Base-by-base conservation (phyloP, 352 stramenopile species). In the Thraustochytrium sp. region DNA sequence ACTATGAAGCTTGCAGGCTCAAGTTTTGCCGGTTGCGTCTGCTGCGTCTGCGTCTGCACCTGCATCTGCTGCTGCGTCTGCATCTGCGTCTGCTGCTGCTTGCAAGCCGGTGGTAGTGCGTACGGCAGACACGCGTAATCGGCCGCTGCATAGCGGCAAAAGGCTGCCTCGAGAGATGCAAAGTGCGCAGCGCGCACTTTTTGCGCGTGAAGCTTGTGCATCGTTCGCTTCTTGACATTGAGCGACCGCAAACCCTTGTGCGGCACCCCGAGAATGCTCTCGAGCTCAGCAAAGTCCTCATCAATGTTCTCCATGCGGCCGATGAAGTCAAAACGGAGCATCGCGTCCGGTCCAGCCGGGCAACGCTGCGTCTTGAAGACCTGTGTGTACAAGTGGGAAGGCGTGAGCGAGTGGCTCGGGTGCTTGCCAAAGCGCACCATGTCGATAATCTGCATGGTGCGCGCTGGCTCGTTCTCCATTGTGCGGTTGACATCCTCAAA, bases 251-350 rank as follows among this genome's bases (percentile, higher is more conserved):
- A 59, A 3, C 64, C 36, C 31, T 34, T 40, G 31, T 84, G 75
- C 40, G 23, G 38, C 5, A 62, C 44, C 16, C 59, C 75, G 11
- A 84, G 11, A 21, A 84, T 29, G 3, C 21, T 34, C 29, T 76
- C 55, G 2, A 84, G 49, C 31, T 18, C 42, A 11, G 13, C n/a
- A 78, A 82, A 76, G 61, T 84, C 75, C 0, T 84, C 37, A 18
- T 80, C 38, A 13, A 84, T 21, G 29, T 64, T 84, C 26, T 84
- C 75, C 23, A 84, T n/a, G n/a, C 44, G 85, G 21, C 75, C 75
- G n/a, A 84, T 84, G 84, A 84, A 84, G 49, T 84, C 74, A 84
- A 59, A 82, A 34, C 26, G 18, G 29, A 82, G 74, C 34, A 82
- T 44, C 9, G 2, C 9, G 37, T 49, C 55, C 8, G 51, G 42